phyloP scores from a whole-genome alignment of 371 early-diverging fungal genomes.

The Dinochytrium kinnereticum region DNA sequence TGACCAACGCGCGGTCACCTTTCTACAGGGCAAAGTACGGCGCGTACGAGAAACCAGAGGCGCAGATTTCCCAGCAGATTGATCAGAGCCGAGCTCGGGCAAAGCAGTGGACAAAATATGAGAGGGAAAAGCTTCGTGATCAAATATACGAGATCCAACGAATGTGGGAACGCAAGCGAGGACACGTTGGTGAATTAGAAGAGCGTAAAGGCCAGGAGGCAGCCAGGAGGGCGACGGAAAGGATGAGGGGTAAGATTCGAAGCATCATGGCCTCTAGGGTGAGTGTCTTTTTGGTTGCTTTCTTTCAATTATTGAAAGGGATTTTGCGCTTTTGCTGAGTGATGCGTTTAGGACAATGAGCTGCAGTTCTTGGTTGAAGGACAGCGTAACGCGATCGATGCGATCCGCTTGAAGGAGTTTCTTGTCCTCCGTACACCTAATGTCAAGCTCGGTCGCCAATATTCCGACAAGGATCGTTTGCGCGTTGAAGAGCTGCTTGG shows the following conservation, averaged over 20 bases:
- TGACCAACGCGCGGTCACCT: too few relatives aligned
- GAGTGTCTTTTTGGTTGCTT: neutral
- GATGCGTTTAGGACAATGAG: constrained; percentile 43
- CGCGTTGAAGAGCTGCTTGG: constrained; percentile 46
- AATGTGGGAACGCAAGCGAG: constrained; percentile 33
- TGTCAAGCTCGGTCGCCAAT: constrained; percentile 29
- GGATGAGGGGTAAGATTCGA: constrained; percentile 41
- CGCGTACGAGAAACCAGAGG: constrained; percentile 26
- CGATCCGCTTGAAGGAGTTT: constrained; percentile 52
- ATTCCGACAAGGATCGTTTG: constrained; percentile 45
- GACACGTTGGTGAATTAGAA: constrained; percentile 26
- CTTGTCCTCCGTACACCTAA: constrained; percentile 31
- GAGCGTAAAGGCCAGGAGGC: constrained; percentile 28
- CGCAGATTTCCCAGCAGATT: constrained; percentile 36
- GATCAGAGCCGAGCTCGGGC: constrained; percentile 40
- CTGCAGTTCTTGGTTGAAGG: constrained; percentile 56
- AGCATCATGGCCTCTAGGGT: constrained; percentile 35
- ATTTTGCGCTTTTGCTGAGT: neutral
- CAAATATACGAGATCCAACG: constrained; percentile 31
- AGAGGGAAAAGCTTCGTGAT: constrained; percentile 19
- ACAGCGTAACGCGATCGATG: constrained; percentile 54
- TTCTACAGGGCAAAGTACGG: constrained; percentile 25
- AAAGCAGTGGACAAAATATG: constrained; percentile 24
- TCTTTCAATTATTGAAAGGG: too few relatives aligned
- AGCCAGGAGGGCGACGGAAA: constrained; percentile 37